Percentiles rank a stretch among this genome's conserved stretches.
These are phyloP conservation scores for Starmerella bacillaris DNA, from an alignment of 805 yeast genomes.

Conservation along the genomic window DNA sequence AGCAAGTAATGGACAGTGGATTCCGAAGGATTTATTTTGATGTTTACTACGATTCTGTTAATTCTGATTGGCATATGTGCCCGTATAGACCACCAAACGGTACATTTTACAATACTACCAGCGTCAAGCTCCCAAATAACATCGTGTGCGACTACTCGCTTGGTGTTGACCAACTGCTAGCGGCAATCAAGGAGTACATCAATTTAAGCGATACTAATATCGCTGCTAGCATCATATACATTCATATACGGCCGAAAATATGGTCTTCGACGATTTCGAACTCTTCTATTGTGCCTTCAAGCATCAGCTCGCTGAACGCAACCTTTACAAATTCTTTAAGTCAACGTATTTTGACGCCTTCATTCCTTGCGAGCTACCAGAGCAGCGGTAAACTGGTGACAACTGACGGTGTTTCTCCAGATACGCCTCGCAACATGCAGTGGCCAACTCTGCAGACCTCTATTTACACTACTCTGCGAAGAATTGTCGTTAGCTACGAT, in stretches of 20 bases:
- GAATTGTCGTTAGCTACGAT: slow-evolving; percentile 9
- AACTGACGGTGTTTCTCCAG: not conserved
- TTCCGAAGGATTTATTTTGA: slow-evolving; percentile 27
- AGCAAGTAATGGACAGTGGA: slow-evolving; percentile 22
- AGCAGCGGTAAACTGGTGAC: not conserved
- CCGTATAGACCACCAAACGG: slow-evolving; percentile 23
- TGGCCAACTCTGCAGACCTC: slow-evolving; percentile 15
- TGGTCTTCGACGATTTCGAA: slow-evolving; percentile 3
- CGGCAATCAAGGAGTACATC: slow-evolving; percentile 24
- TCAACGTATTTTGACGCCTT: slow-evolving; percentile 13
- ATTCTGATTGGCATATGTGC: slow-evolving; percentile 35
- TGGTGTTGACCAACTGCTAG: slow-evolving; percentile 11
- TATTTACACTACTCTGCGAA: slow-evolving; percentile 7
- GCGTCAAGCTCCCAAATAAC: not conserved
- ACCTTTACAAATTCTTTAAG: slow-evolving; percentile 2
- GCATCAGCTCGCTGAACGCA: slow-evolving; percentile 1
- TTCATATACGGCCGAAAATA: slow-evolving; percentile 23
- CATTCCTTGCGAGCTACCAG: not conserved
- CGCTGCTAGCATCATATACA: slow-evolving; percentile 28
- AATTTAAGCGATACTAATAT: slow-evolving; percentile 29
- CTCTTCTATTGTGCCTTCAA: not conserved
- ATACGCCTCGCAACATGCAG: slow-evolving; percentile 1
- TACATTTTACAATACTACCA: not conserved
- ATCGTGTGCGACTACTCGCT: slow-evolving; percentile 10
- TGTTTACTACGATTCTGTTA: slow-evolving; percentile 33